Evolutionary conservation across 768 basidiomycete species (phyloP).

Genomic region (Dendrothele bispora): DNA sequence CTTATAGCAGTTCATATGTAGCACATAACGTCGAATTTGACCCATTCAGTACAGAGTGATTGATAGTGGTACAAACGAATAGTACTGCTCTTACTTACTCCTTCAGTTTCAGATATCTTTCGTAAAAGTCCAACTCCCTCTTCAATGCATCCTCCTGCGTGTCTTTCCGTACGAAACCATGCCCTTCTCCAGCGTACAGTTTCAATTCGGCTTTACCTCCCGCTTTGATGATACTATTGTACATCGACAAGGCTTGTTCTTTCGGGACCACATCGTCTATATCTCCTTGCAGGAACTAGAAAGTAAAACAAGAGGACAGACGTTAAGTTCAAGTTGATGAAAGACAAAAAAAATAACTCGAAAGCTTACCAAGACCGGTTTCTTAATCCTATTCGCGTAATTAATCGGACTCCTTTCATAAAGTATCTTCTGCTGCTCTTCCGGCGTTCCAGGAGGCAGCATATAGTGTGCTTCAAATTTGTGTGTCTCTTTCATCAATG

Average conservation of each 20-base stretch:
- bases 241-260: conserved; percentile 46
- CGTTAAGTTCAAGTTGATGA: too few species aligned
- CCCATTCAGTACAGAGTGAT: too few species aligned
- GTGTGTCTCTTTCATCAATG: conserved; percentile 53
- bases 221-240: conserved; percentile 36
- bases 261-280: conserved; percentile 54
- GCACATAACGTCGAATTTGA: too few species aligned
- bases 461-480: conserved; percentile 53
- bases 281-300: conserved; percentile 44
- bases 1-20: too few species aligned
- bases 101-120: too few species aligned
- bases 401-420: conserved; percentile 51
- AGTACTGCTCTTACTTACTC: too few species aligned
- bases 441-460: conserved; percentile 54
- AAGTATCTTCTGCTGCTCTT: conserved; percentile 46
- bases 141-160: conserved; percentile 41
- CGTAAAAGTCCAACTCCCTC: conserved; percentile 42
- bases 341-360: conserved; percentile 16
- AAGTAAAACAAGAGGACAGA: too few species aligned
- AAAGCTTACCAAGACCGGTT: conserved; percentile 52
- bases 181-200: conserved; percentile 52
- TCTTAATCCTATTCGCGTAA: conserved; percentile 49
- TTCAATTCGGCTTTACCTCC: conserved; percentile 43
- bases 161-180: conserved; percentile 44
- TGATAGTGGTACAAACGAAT: too few species aligned